Percentiles rank a stretch among this genome's conserved stretches.
Conservation (phyloP, 371 early-diverging fungal species). For the Umbelopsis sp. region DNA sequence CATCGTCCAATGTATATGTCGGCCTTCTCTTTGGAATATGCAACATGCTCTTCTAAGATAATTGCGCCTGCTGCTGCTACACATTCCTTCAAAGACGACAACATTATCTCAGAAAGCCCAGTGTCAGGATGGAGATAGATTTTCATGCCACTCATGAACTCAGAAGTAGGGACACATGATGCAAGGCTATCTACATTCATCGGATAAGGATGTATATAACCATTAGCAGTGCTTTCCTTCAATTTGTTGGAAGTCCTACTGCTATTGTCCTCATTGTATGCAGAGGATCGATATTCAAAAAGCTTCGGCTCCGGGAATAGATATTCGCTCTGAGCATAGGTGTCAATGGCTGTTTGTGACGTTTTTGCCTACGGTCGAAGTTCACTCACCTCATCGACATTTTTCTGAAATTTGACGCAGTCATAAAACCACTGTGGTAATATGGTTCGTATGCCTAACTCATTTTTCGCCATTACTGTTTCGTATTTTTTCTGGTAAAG, state of each 20-base stretch:
- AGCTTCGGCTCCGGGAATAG: slow-evolving; percentile 56
- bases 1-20: slow-evolving; percentile 64
- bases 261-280: background rate
- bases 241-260: background rate
- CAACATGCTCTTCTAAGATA: slow-evolving; percentile 29
- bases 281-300: slow-evolving; percentile 22
- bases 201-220: slow-evolving; percentile 14
- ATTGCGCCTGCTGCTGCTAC: slow-evolving; percentile 61
- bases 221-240: background rate
- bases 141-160: slow-evolving; percentile 30
- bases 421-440: slow-evolving; percentile 84
- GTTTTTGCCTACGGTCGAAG: background rate
- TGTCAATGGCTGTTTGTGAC: background rate
- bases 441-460: slow-evolving; percentile 60
- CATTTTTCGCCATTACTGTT: slow-evolving; percentile 41
- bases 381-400: slow-evolving; percentile 49
- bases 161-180: background rate
- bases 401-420: slow-evolving; percentile 60
- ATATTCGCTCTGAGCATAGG: slow-evolving; percentile 30
- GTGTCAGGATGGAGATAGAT: slow-evolving; percentile 37
- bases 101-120: slow-evolving; percentile 24
- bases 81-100: slow-evolving; percentile 34
- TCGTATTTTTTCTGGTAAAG: slow-evolving; percentile 51
- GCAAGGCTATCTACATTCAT: background rate
- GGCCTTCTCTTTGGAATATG: slow-evolving; percentile 39